A percentile compares a stretch with the other conserved stretches of the same genome.
Evolutionary conservation across 2,329 filamentous ascomycete genomes (phyloP).

Genomic region (Botrytis porri): DNA sequence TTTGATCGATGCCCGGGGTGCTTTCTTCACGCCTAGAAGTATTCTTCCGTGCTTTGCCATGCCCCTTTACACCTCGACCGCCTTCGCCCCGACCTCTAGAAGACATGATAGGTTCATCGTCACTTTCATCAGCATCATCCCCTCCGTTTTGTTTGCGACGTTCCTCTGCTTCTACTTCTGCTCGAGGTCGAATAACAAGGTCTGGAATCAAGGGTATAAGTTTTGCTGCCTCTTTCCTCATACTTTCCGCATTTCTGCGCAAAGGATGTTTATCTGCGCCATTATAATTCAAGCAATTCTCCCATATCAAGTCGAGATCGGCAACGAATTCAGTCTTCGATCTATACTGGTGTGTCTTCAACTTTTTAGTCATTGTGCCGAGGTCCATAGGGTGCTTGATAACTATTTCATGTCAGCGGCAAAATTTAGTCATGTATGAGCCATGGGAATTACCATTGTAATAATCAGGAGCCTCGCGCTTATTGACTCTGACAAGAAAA

Average conservation of each 20-base stretch:
- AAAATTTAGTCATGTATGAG: neutral
- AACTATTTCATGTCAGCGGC: conserved; percentile 54
- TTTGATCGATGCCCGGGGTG: conserved; percentile 73
- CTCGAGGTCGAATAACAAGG: conserved; percentile 82
- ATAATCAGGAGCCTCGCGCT: conserved; percentile 95
- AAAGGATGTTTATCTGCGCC: conserved; percentile 83
- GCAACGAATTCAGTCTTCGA: conserved; percentile 93
- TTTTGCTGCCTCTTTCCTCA: conserved; percentile 97
- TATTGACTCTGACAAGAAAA: conserved; percentile 91
- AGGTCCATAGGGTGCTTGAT: conserved; percentile 99
- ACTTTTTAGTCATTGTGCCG: conserved; percentile 96
- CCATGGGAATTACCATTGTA: conserved; percentile 66
- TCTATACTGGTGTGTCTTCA: conserved; percentile 75
- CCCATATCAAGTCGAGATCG: conserved; percentile 93
- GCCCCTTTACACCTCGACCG: conserved; percentile 53
- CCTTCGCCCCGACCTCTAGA: conserved; percentile 88
- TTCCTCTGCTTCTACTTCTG: conserved; percentile 87
- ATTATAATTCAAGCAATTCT: conserved; percentile 95
- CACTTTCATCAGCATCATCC: conserved; percentile 86
- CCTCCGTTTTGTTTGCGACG: conserved; percentile 83
- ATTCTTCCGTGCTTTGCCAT: conserved; percentile 66
- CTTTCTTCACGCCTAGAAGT: conserved; percentile 72
- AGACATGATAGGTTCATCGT: conserved; percentile 98
- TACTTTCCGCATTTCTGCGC: conserved; percentile 88
- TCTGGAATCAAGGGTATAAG: conserved; percentile 93